These are phyloP conservation scores for Asterella californica DNA, from an alignment of 225 moss, liverwort and hornwort genomes.

Conservation along the genomic window DNA sequence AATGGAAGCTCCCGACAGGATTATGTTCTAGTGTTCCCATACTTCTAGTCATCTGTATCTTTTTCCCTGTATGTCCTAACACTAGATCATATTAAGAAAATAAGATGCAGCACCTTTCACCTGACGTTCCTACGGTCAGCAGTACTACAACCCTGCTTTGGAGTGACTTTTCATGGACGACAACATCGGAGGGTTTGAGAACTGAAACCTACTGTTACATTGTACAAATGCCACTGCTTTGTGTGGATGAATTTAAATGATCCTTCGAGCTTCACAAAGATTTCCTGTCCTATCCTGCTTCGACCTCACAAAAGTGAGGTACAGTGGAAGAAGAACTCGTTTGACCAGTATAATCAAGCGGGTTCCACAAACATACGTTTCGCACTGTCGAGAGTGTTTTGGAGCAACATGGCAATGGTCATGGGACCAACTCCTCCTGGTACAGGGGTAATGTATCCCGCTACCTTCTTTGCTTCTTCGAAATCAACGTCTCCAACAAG, in stretches of 20 bases:
- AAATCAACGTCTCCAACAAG: slow-evolving; percentile 75
- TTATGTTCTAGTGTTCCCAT: no score
- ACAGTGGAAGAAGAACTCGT: background rate
- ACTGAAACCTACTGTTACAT: no score
- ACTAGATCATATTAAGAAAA: no score
- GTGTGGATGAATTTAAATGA: background rate
- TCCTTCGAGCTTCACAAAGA: background rate
- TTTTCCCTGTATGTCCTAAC: no score
- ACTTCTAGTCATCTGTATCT: no score
- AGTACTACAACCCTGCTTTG: no score
- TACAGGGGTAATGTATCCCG: slow-evolving; percentile 82
- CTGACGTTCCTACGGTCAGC: no score
- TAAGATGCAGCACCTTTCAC: no score
- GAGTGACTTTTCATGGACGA: no score
- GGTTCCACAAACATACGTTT: slow-evolving; percentile 40
- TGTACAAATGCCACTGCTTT: no score
- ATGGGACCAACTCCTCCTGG: slow-evolving; percentile 98
- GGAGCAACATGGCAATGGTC: slow-evolving; percentile 93
- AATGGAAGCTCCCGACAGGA: no score
- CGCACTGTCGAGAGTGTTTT: slow-evolving; percentile 68
- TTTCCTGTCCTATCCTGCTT: background rate
- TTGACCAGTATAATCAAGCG: slow-evolving; percentile 1
- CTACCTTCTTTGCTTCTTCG: slow-evolving; percentile 70
- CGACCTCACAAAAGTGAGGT: background rate
- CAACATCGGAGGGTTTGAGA: no score